Conservation (phyloP, 1,284 basidiomycete genomes). For the Sanghuangporus weigelae region DNA sequence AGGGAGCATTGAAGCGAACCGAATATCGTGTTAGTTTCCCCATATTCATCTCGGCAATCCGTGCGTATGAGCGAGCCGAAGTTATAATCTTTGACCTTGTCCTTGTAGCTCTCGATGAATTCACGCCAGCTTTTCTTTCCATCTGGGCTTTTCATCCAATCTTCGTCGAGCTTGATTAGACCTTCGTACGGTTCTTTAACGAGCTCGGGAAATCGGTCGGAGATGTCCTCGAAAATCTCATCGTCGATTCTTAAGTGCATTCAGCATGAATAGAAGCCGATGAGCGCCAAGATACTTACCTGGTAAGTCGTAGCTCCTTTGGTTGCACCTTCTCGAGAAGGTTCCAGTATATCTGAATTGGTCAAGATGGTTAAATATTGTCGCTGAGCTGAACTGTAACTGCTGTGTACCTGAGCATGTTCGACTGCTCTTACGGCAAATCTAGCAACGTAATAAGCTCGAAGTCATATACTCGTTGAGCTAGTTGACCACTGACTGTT, state of each 20-base stretch:
- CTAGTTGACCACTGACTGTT: constrained; percentile 62
- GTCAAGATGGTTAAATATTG: background rate
- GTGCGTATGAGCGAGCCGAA: constrained; percentile 94
- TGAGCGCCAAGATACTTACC: constrained; percentile 43
- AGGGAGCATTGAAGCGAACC: constrained; percentile 44
- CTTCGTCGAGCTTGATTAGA: constrained; percentile 79
- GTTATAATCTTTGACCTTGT: constrained; percentile 90
- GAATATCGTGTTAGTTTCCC: constrained; percentile 92
- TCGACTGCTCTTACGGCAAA: constrained; percentile 97
- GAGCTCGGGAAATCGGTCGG: constrained; percentile 82
- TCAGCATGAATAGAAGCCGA: background rate
- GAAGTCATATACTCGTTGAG: background rate
- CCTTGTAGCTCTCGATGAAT: constrained; percentile 88
- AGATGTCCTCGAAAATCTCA: constrained; percentile 81
- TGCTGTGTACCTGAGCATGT: constrained; percentile 73
- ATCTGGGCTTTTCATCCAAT: constrained; percentile 89
- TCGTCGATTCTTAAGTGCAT: constrained; percentile 69
- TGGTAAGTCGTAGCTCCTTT: constrained; percentile 73
- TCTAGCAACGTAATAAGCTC: constrained; percentile 32
- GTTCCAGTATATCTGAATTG: constrained; percentile 90
- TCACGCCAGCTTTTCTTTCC: constrained; percentile 91
- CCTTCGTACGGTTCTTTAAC: constrained; percentile 57
- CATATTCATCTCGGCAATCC: constrained; percentile 80
- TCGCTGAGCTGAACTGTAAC: background rate
- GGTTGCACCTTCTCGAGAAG: constrained; percentile 82